phyloP scores from a whole-genome alignment of 345 rosid species.

The Crucihimalaya himalaica region DNA sequence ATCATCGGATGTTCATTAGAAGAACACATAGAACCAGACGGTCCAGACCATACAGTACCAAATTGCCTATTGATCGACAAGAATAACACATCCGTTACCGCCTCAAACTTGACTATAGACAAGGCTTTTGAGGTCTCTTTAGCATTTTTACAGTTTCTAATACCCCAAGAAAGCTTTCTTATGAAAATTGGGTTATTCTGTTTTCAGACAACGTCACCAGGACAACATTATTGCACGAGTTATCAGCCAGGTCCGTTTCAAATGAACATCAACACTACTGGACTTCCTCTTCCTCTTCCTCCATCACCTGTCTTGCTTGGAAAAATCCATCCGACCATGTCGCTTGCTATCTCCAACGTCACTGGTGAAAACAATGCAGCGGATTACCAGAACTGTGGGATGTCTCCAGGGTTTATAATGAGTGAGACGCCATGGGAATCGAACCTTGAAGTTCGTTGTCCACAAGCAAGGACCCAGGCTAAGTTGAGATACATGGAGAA shows the following conservation, averaged over 20 bases:
- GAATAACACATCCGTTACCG: conserved; percentile 24
- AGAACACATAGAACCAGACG: conserved; percentile 44
- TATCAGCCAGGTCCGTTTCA: conserved; percentile 34
- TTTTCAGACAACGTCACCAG: conserved; percentile 57
- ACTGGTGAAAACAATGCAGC: conserved; percentile 61
- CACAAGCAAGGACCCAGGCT: conserved; percentile 73
- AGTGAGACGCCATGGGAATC: conserved; percentile 84
- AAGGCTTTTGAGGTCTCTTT: conserved; percentile 27
- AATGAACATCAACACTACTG: conserved; percentile 39
- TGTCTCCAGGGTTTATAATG: conserved; percentile 55
- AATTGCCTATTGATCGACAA: conserved; percentile 39
- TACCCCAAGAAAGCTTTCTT: background rate
- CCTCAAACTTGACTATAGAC: conserved; percentile 29
- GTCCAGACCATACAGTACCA: conserved; percentile 45
- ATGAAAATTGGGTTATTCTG: background rate
- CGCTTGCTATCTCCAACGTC: conserved; percentile 59
- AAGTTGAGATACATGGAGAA: conserved; percentile 85
- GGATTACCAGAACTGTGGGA: conserved; percentile 69
- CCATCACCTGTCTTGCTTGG: conserved; percentile 35
- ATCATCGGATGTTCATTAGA: conserved; percentile 47
- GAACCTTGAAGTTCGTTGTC: conserved; percentile 54
- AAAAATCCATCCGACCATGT: conserved; percentile 61
- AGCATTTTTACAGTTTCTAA: background rate
- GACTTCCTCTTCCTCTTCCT: conserved; percentile 42
- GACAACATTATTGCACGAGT: conserved; percentile 52